Evolutionary conservation across 108 stramenopile genomes (phyloP).

Genomic region (Cyclotella atomus): DNA sequence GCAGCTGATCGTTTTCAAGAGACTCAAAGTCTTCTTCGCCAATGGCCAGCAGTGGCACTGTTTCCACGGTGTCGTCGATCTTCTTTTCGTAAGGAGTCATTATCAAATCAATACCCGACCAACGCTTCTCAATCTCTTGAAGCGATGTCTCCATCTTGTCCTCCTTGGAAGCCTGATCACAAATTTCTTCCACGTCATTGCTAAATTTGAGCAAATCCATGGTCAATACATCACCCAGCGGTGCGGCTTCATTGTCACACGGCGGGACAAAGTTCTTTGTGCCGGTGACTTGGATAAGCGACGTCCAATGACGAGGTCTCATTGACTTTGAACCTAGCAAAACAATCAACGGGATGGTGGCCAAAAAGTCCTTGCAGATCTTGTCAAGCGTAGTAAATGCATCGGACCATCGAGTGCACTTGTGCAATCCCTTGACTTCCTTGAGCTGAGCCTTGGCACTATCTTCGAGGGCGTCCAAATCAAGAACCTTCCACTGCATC

Average conservation of each 20-base stretch:
- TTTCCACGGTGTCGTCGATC: conserved; percentile 41
- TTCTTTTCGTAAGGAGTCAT: conserved; percentile 63
- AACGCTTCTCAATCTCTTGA: conserved; percentile 59
- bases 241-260: conserved; percentile 61
- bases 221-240: conserved; percentile 60
- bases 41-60: conserved; percentile 70
- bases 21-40: conserved; percentile 82
- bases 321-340: conserved; percentile 64
- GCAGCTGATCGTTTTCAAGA: conserved; percentile 79
- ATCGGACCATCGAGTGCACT: conserved; percentile 58
- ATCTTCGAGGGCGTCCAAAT: conserved; percentile 71
- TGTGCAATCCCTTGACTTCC: conserved; percentile 59
- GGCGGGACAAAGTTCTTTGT: conserved; percentile 70
- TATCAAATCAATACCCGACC: conserved; percentile 63
- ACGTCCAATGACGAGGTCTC: conserved; percentile 82
- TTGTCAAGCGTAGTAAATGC: conserved; percentile 61
- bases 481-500: conserved; percentile 66
- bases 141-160: conserved; percentile 81
- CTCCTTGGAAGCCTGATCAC: conserved; percentile 82
- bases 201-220: conserved; percentile 74
- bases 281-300: conserved; percentile 48
- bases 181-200: conserved; percentile 82
- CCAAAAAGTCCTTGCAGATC: conserved; percentile 77
- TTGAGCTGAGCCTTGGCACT: conserved; percentile 68
- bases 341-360: conserved; percentile 78